A percentile compares a stretch with the other conserved stretches of the same genome.
These are phyloP conservation scores for Erodium texanum DNA, from an alignment of 441 rosid species.

Conservation along the genomic window DNA sequence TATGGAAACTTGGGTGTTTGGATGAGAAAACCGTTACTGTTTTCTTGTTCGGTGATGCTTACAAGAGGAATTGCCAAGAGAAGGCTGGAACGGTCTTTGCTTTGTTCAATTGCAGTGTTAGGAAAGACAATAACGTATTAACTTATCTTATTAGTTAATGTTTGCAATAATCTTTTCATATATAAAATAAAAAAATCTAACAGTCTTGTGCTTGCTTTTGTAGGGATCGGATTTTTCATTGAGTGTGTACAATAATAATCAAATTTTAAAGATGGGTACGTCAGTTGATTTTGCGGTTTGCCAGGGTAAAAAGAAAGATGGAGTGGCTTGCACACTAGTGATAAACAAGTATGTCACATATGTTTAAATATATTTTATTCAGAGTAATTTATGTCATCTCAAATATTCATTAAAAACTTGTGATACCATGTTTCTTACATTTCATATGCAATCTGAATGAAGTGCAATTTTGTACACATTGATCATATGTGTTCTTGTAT, in stretches of 20 bases:
- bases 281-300: constrained; percentile 88
- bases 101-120: constrained; percentile 56
- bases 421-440: neutral
- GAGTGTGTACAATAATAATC: constrained; percentile 56
- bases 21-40: constrained; percentile 55
- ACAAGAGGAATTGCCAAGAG: constrained; percentile 42
- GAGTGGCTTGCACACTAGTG: constrained; percentile 53
- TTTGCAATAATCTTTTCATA: neutral
- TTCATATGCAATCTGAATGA: neutral
- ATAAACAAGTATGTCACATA: constrained; percentile 61
- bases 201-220: constrained; percentile 16
- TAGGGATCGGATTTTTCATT: constrained; percentile 74
- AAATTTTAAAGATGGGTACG: constrained; percentile 66
- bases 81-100: constrained; percentile 73
- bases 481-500: too few species aligned
- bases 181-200: neutral
- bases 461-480: neutral
- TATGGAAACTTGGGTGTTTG: constrained; percentile 72
- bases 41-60: constrained; percentile 90
- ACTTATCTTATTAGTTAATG: constrained; percentile 9
- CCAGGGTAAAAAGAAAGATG: constrained; percentile 72
- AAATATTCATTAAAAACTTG: neutral
- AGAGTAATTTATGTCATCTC: too few species aligned
- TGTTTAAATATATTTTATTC: too few species aligned
- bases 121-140: constrained; percentile 55